Evolutionary conservation across 495 filamentous ascomycete species (phyloP), one percentile per base, ranked within the genome.

Genomic region (Hypomontagnella submonticulosa): DNA sequence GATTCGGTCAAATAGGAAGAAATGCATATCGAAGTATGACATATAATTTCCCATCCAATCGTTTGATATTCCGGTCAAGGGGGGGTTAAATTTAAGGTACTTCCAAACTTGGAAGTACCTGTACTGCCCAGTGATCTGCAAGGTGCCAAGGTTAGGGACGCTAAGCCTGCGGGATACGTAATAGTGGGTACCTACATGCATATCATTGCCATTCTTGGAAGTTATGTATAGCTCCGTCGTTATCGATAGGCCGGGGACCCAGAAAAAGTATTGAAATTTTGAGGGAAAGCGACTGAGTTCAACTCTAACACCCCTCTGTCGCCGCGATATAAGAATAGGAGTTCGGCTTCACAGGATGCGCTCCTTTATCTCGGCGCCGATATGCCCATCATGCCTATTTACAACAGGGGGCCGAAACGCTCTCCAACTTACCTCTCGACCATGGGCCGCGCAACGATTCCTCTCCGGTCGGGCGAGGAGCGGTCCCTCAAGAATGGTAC

Each of bases 401-500:
- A 57, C 61, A 16, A 47, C 40, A 2, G 60, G 20, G 5, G 56
- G 13, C 40, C 57, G 49, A 37, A 33, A 23, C 32, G 38, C 43
- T n/a, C 11, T 47, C 11, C 60, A 66, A 41, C 19, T 43, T 34
- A 16, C 43, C 27, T 48, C 51, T 11, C 75, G 62, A 47, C 61
- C 75, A 77, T 79, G 77, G 75, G 46, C 67, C 30, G 40, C 57
- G 13, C 77, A 73, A 44, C 71, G 77, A 53, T 67, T 73, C 32
- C 71, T 75, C 58, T 71, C 71, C 36, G 75, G 69, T 10, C 73
- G 70, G 12, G 55, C 55, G 41, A 80, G 74, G 69, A 70, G 73
- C 47, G 75, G 77, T 38, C 90, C 90, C 4, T 86, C 91, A 46
- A 88, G 92, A 64, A 92, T 94, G 87, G 80, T 86, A 0, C 84